Evolutionary conservation across 2,329 filamentous ascomycete genomes (phyloP).

Genomic region (Diaporthe citri): DNA sequence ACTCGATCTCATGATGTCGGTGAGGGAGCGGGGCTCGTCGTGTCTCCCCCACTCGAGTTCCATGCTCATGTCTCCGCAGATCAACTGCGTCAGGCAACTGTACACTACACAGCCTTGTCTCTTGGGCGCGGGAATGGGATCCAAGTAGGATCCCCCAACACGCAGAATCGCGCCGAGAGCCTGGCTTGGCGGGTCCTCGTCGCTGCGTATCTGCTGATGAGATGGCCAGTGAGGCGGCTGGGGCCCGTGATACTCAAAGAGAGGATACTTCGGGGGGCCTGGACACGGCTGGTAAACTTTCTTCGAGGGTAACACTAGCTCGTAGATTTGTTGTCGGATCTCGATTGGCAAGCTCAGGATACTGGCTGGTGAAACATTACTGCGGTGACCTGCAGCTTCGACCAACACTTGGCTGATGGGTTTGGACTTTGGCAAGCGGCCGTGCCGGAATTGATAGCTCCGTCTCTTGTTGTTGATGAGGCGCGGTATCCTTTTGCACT

Average conservation of each 20-base stretch:
- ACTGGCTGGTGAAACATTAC: not conserved
- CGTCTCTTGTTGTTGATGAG: not conserved
- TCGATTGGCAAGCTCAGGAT: not conserved
- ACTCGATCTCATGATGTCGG: not conserved
- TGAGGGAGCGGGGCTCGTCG: not conserved
- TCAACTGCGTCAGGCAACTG: not conserved
- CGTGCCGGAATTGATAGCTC: not conserved
- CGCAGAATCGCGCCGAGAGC: not conserved
- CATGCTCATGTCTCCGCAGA: not conserved
- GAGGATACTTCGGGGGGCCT: not conserved
- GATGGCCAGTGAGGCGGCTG: not conserved
- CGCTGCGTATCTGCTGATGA: not conserved
- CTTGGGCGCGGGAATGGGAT: not conserved
- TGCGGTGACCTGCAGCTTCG: not conserved
- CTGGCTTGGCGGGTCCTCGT: not conserved
- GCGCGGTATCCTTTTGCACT: not conserved
- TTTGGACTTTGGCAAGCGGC: not conserved
- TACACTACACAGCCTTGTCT: not conserved
- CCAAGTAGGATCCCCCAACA: not conserved
- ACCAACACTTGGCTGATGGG: not conserved
- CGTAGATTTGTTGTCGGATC: not conserved
- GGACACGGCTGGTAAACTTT: not conserved
- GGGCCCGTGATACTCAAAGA: not conserved
- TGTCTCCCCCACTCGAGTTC: not conserved
- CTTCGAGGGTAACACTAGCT: not conserved